Percentiles rank a stretch among this genome's conserved stretches.
These are phyloP conservation scores for Hymenoscyphus scutula DNA, from an alignment of 2,329 filamentous ascomycete genomes.

Conservation along the genomic window DNA sequence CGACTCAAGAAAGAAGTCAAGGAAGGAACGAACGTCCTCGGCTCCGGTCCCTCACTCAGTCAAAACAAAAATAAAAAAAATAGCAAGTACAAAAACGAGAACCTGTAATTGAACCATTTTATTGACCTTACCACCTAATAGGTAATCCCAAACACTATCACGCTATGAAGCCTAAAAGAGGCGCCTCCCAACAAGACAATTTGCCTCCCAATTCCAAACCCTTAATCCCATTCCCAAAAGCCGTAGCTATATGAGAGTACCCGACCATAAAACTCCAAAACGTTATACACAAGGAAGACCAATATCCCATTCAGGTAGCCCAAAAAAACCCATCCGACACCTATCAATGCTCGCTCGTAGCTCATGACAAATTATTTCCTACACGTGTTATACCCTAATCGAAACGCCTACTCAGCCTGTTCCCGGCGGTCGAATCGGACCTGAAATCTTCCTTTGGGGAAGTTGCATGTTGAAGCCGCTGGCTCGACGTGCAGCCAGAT, in stretches of 20 bases:
- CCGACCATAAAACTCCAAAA: neutral
- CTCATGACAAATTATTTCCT: neutral
- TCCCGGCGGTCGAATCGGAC: neutral
- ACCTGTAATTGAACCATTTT: too few relatives aligned
- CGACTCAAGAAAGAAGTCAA: too few relatives aligned
- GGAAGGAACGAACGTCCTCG: too few relatives aligned
- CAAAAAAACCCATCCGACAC: neutral
- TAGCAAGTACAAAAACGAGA: too few relatives aligned
- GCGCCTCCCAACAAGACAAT: neutral
- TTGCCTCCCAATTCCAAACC: neutral
- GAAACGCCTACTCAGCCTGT: neutral
- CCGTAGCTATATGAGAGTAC: slow-evolving; percentile 1
- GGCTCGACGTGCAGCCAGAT: slow-evolving; percentile 20
- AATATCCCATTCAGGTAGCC: neutral
- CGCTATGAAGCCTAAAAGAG: too few relatives aligned
- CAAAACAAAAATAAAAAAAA: too few relatives aligned
- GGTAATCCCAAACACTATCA: too few relatives aligned
- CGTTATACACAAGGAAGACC: neutral
- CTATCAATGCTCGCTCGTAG: neutral
- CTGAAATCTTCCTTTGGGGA: slow-evolving; percentile 13
- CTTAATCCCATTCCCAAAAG: neutral
- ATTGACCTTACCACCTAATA: too few relatives aligned
- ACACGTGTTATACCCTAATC: neutral
- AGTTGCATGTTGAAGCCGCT: slow-evolving; percentile 27
- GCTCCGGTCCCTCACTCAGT: too few relatives aligned